These are phyloP conservation scores for Pseudogymnoascus sp. DNA, from an alignment of 2,329 filamentous ascomycete species.

Conservation along the genomic window DNA sequence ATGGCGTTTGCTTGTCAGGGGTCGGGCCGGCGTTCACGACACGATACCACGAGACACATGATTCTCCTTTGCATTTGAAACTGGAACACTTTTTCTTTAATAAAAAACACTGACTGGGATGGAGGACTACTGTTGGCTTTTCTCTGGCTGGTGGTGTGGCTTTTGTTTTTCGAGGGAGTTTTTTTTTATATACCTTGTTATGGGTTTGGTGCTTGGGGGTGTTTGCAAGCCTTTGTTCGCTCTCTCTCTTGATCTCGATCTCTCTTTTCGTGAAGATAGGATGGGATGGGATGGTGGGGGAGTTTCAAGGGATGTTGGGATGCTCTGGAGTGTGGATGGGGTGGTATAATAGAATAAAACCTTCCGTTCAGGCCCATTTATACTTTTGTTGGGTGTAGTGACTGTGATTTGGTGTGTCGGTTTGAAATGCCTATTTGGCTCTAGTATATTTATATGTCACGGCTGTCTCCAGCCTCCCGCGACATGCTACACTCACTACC, in stretches of 20 bases:
- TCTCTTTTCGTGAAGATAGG: neutral
- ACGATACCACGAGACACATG: slow-evolving; percentile 1
- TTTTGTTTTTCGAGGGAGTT: neutral
- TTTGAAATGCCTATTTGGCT: neutral
- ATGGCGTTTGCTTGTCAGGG: slow-evolving; percentile 2
- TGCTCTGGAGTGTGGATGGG: neutral
- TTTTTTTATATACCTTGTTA: neutral
- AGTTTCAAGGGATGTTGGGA: neutral
- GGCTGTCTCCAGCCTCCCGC: neutral
- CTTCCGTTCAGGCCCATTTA: neutral
- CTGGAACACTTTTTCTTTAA: neutral
- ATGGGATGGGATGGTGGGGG: neutral
- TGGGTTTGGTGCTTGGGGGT: neutral
- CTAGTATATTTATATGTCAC: neutral
- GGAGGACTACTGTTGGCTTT: slow-evolving; percentile 1
- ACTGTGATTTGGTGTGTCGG: neutral
- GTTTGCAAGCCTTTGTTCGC: no score
- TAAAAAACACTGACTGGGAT: neutral
- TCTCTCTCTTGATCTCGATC: neutral
- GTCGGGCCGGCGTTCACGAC: neutral
- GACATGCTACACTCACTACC: neutral
- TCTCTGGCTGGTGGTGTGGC: slow-evolving; percentile 1
- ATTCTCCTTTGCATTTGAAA: slow-evolving; percentile 7
- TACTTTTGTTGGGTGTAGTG: neutral
- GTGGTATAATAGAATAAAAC: slow-evolving; percentile 6